Conservation (phyloP, 352 stramenopile genomes). For the Pythium coloratum region DNA sequence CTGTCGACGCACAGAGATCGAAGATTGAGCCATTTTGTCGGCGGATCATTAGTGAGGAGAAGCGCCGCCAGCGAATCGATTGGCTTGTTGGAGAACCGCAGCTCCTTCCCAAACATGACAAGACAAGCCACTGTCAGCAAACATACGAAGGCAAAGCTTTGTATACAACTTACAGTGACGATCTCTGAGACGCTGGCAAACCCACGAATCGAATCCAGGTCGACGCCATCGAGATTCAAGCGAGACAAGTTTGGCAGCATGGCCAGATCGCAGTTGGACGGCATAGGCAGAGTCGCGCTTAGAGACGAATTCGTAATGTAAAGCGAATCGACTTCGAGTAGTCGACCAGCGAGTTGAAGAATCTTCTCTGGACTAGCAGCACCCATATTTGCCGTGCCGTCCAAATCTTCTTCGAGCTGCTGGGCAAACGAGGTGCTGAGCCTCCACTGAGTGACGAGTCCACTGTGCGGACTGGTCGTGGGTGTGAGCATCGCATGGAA, state of each 20-base stretch:
- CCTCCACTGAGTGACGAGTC: conserved; percentile 19
- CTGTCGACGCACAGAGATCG: conserved; percentile 2
- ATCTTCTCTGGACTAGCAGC: conserved; percentile 16
- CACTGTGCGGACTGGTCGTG: background rate
- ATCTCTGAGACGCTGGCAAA: conserved; percentile 2
- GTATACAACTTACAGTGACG: conserved; percentile 1
- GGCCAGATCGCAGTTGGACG: conserved; percentile 15
- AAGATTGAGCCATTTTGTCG: conserved; percentile 2
- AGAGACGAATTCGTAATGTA: background rate
- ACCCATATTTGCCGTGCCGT: background rate
- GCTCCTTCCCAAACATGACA: background rate
- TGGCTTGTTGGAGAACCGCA: conserved; percentile 6
- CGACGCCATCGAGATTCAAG: conserved; percentile 8
- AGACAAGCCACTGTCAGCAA: background rate
- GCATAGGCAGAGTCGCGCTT: background rate
- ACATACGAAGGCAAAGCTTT: background rate
- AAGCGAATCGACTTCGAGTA: conserved; percentile 17
- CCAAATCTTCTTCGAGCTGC: background rate
- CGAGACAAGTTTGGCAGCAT: conserved; percentile 11
- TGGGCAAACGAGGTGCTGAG: conserved; percentile 10
- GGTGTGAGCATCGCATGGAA: conserved; percentile 17
- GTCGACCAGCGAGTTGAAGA: conserved; percentile 13
- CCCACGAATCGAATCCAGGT: background rate
- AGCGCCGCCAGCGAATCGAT: background rate
- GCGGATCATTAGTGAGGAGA: background rate